Conservation (phyloP, 2,329 filamentous ascomycete genomes). For the Epichloe coenophiala region DNA sequence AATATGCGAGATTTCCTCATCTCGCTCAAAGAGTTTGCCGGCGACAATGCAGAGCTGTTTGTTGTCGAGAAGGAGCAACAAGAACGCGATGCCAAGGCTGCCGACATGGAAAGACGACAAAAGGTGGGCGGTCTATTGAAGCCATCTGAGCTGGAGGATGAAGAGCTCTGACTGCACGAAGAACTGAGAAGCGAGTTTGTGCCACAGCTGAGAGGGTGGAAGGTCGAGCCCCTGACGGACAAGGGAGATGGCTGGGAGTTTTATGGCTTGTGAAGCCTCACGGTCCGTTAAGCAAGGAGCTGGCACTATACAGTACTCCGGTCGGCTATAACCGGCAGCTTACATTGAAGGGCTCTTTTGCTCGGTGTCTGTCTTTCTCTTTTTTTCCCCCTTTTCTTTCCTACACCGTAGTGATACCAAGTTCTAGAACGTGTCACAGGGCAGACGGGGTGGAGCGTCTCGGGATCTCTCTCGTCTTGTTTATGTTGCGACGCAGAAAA, state of each 20-base stretch:
- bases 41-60: slow-evolving; percentile 88
- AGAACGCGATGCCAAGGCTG: slow-evolving; percentile 68
- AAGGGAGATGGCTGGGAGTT: slow-evolving; percentile 48
- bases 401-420: slow-evolving; percentile 14
- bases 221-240: slow-evolving; percentile 12
- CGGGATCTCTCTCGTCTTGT: neutral
- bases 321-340: neutral
- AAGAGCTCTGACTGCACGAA: slow-evolving; percentile 72
- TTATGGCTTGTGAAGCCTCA: slow-evolving; percentile 39
- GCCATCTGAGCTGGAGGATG: slow-evolving; percentile 89
- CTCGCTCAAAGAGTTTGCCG: slow-evolving; percentile 90
- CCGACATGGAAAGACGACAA: slow-evolving; percentile 81
- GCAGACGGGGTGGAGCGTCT: slow-evolving; percentile 3
- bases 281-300: neutral
- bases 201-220: slow-evolving; percentile 19
- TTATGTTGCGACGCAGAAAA: slow-evolving; percentile 1
- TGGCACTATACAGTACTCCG: neutral
- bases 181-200: slow-evolving; percentile 52
- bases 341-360: neutral
- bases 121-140: slow-evolving; percentile 95
- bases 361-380: too few relatives aligned
- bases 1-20: slow-evolving; percentile 95
- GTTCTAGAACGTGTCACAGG: slow-evolving; percentile 10
- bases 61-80: slow-evolving; percentile 91
- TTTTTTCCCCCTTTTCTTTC: neutral